Percentiles rank a stretch among this genome's conserved stretches.
phyloP scores from a whole-genome alignment of 2,329 filamentous ascomycete species.

The Tolypocladium sp. region DNA sequence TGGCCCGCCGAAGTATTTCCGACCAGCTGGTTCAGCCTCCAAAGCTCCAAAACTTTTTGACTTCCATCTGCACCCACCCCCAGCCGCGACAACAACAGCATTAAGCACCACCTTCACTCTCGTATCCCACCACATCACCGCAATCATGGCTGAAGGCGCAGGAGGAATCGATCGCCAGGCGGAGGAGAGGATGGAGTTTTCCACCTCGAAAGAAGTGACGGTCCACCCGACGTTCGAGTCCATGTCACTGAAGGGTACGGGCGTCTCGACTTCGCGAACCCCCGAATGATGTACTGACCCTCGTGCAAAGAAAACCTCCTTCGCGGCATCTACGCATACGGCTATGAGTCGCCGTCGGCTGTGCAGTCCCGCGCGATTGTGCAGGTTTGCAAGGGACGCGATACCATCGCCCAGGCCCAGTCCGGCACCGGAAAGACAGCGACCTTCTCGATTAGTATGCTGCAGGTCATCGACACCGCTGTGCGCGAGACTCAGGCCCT shows the following conservation, averaged over 20 bases:
- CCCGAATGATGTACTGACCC: background rate
- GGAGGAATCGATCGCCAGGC: constrained; percentile 76
- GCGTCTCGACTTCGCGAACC: background rate
- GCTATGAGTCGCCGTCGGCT: constrained; percentile 95
- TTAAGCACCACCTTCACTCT: background rate
- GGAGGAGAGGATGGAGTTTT: constrained; percentile 96
- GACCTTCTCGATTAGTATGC: constrained; percentile 92
- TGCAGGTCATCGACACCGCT: constrained; percentile 90
- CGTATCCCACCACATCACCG: constrained; percentile 1
- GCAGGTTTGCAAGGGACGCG: constrained; percentile 96
- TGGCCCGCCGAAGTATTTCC: constrained; percentile 20
- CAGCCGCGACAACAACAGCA: background rate
- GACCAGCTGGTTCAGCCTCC: constrained; percentile 8
- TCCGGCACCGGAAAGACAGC: constrained; percentile 96
- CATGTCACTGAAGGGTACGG: constrained; percentile 82
- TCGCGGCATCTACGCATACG: constrained; percentile 95
- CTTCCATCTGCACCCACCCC: background rate
- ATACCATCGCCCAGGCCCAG: constrained; percentile 96
- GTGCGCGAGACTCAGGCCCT: constrained; percentile 90
- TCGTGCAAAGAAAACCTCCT: constrained; percentile 67
- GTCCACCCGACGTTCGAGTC: constrained; percentile 90
- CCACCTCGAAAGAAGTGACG: constrained; percentile 94
- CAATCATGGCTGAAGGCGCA: constrained; percentile 75
- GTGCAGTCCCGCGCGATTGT: constrained; percentile 98
- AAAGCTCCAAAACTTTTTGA: constrained; percentile 18